Evolutionary conservation across 1,284 basidiomycete species (phyloP).

Genomic region (Schizophyllum amplum): DNA sequence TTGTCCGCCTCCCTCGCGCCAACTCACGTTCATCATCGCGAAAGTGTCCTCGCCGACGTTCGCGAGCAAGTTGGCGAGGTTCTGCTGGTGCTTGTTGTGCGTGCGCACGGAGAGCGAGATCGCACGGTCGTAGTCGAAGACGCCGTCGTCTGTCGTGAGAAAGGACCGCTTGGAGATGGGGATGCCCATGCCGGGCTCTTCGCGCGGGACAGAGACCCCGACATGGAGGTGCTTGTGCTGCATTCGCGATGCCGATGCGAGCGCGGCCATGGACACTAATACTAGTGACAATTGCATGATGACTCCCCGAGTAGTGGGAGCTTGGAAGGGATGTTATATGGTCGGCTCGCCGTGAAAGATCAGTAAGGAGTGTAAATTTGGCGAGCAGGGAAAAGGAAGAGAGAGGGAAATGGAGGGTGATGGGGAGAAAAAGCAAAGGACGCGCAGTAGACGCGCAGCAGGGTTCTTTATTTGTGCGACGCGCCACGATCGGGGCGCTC

Average conservation of each 20-base stretch:
- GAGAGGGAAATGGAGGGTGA: background rate
- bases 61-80: constrained; percentile 17
- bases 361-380: background rate
- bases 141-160: constrained; percentile 9
- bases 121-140: constrained; percentile 19
- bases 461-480: background rate
- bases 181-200: background rate
- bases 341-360: background rate
- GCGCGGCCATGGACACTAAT: background rate
- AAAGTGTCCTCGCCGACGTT: constrained; percentile 15
- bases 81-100: constrained; percentile 19
- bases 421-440: background rate
- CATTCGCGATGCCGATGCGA: background rate
- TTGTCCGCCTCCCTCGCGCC: background rate
- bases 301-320: background rate
- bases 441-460: background rate
- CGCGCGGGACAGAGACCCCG: background rate
- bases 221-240: background rate
- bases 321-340: background rate
- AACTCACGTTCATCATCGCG: constrained; percentile 5
- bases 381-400: background rate
- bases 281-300: background rate
- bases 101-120: constrained; percentile 11
- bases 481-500: background rate
- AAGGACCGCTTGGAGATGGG: background rate